These are phyloP conservation scores for Globisporangium barbulae DNA, from an alignment of 352 stramenopile genomes.

Conservation along the genomic window DNA sequence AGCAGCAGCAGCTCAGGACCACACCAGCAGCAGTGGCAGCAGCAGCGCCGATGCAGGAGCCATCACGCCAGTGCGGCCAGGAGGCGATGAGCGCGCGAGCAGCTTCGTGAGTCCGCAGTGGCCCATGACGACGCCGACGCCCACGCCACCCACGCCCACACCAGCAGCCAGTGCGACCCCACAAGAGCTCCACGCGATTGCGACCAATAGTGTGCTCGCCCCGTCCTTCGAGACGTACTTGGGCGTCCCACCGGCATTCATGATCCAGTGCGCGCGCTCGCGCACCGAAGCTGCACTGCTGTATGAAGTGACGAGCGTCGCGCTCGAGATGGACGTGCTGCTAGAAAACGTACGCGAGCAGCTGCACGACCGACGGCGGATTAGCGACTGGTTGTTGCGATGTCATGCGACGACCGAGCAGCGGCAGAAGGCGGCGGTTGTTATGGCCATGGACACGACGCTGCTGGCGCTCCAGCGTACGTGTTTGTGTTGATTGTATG, in stretches of 20 bases:
- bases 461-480: conserved; percentile 31
- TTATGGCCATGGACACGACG: conserved; percentile 21
- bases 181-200: conserved; percentile 16
- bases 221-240: conserved; percentile 19
- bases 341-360: conserved; percentile 27
- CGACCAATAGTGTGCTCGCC: background rate
- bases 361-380: conserved; percentile 27
- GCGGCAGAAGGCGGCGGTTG: background rate
- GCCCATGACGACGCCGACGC: background rate
- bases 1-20: background rate
- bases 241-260: conserved; percentile 21
- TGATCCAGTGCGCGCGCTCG: conserved; percentile 18
- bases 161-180: conserved; percentile 19
- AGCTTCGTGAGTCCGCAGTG: conserved; percentile 4
- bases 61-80: background rate
- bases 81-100: background rate
- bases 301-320: conserved; percentile 24
- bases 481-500: background rate
- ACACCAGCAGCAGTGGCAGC: background rate
- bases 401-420: background rate
- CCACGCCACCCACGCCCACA: conserved; percentile 13
- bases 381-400: conserved; percentile 13
- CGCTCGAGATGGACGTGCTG: conserved; percentile 37
- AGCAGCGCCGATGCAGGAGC: conserved; percentile 2
- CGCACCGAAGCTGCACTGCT: conserved; percentile 23